Conservation (phyloP, 2,329 filamentous ascomycete species). For the Ceratocystiopsis minuta region DNA sequence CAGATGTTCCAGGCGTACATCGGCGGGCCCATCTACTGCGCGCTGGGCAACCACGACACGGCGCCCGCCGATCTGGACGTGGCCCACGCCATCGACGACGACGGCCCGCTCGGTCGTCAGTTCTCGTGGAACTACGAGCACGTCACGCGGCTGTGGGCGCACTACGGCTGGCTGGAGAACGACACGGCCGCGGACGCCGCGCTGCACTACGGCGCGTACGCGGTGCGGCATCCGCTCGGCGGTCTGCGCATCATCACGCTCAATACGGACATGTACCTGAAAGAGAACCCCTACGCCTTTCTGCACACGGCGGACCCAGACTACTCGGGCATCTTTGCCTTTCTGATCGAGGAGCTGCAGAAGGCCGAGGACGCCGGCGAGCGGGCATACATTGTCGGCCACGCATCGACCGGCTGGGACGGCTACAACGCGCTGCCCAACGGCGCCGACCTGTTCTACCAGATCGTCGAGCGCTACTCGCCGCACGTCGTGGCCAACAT, state of each 20-base stretch:
- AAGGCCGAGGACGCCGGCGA: constrained; percentile 31
- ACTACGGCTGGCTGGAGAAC: constrained; percentile 30
- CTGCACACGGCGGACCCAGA: constrained; percentile 30
- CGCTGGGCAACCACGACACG: constrained; percentile 40
- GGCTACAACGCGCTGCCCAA: constrained; percentile 30
- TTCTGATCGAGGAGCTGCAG: constrained; percentile 34
- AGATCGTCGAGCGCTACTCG: constrained; percentile 33
- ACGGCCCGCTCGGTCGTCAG: constrained; percentile 28
- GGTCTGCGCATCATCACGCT: constrained; percentile 38
- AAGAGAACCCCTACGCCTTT: constrained; percentile 38
- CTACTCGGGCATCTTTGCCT: constrained; percentile 32
- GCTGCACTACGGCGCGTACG: constrained; percentile 33
- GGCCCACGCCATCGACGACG: constrained; percentile 25
- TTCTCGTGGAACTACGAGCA: constrained; percentile 35
- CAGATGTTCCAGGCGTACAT: constrained; percentile 37
- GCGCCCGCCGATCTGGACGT: constrained; percentile 33
- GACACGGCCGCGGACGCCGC: constrained; percentile 17
- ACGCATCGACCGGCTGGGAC: constrained; percentile 34
- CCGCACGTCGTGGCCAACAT: constrained; percentile 33
- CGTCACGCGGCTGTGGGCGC: constrained; percentile 27
- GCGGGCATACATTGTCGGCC: constrained; percentile 38
- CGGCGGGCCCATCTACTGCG: constrained; percentile 35
- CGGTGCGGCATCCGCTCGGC: constrained; percentile 22
- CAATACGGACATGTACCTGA: constrained; percentile 42
- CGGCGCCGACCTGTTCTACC: constrained; percentile 25